Conservation (phyloP, 2,329 filamentous ascomycete genomes). For the Aspergillus jensenii region DNA sequence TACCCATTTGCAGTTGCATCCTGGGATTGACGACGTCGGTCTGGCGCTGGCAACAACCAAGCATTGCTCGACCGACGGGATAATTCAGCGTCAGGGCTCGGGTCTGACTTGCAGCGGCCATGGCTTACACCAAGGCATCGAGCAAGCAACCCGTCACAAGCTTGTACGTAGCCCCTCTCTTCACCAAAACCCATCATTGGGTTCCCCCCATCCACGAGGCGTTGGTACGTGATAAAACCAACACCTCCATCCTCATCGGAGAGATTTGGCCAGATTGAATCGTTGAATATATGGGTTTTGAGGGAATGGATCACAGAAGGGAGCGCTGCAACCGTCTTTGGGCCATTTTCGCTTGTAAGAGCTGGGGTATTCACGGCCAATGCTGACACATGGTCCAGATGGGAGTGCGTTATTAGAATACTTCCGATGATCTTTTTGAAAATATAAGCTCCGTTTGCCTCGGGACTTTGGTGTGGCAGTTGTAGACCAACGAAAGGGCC, state of each 20-base stretch:
- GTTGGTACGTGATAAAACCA: slow-evolving; percentile 85
- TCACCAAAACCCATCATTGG: slow-evolving; percentile 78
- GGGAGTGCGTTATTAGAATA: slow-evolving; percentile 94
- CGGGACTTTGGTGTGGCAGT: slow-evolving; percentile 64
- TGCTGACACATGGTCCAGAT: slow-evolving; percentile 89
- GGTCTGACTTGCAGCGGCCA: slow-evolving; percentile 76
- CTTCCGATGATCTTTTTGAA: slow-evolving; percentile 78
- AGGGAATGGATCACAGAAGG: slow-evolving; percentile 88
- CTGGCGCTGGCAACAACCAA: slow-evolving; percentile 37
- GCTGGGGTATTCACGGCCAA: slow-evolving; percentile 93
- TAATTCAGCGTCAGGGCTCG: neutral
- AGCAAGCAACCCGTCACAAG: slow-evolving; percentile 85
- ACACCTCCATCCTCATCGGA: slow-evolving; percentile 95
- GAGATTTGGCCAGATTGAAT: slow-evolving; percentile 95
- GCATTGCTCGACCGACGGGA: slow-evolving; percentile 35
- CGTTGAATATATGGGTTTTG: slow-evolving; percentile 95
- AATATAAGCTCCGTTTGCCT: slow-evolving; percentile 79
- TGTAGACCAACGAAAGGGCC: slow-evolving; percentile 81
- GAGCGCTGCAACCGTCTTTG: slow-evolving; percentile 82
- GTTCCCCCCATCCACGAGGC: slow-evolving; percentile 85
- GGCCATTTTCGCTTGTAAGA: slow-evolving; percentile 70
- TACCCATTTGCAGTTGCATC: slow-evolving; percentile 29
- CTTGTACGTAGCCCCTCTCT: slow-evolving; percentile 78
- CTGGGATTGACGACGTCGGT: slow-evolving; percentile 31
- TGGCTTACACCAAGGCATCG: slow-evolving; percentile 87